phyloP scores from a whole-genome alignment of 2,329 filamentous ascomycete genomes.

The Aspergillus sclerotialis region DNA sequence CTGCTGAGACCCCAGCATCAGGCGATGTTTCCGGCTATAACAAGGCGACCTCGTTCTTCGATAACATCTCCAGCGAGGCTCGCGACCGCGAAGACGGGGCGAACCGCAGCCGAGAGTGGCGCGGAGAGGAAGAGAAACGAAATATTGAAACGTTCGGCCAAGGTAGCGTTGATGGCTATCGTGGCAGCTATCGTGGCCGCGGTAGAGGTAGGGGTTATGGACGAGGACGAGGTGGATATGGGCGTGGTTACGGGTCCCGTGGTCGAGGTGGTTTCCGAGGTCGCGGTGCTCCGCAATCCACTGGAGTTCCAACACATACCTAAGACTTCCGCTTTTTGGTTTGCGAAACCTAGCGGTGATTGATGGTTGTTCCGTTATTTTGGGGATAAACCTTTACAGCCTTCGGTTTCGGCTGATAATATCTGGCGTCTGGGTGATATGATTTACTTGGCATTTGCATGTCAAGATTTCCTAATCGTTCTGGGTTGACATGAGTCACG shows the following conservation, averaged over 20 bases:
- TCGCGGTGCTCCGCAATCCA: constrained; percentile 31
- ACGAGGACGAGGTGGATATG: constrained; percentile 43
- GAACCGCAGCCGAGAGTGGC: constrained; percentile 67
- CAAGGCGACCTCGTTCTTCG: constrained; percentile 86
- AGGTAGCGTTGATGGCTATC: constrained; percentile 84
- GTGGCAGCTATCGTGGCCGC: constrained; percentile 67
- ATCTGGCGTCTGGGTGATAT: constrained; percentile 17
- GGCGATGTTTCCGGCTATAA: constrained; percentile 61
- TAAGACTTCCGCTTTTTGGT: constrained; percentile 13
- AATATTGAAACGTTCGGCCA: constrained; percentile 98
- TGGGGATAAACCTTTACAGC: constrained; percentile 14
- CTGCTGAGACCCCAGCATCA: constrained; percentile 24
- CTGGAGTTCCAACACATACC: constrained; percentile 29
- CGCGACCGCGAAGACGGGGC: constrained; percentile 78
- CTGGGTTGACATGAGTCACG: background rate
- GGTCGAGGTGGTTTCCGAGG: constrained; percentile 34
- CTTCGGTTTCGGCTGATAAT: constrained; percentile 10
- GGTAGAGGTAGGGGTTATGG: constrained; percentile 45
- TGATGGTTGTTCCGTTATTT: constrained; percentile 11
- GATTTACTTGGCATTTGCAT: constrained; percentile 6
- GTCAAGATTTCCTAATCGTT: constrained; percentile 16
- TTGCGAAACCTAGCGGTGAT: constrained; percentile 13
- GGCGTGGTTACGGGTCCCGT: constrained; percentile 35
- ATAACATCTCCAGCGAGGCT: constrained; percentile 93
- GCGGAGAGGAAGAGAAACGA: constrained; percentile 85